A percentile compares a stretch with the other conserved stretches of the same genome.
These are phyloP conservation scores for Centaurea solstitialis DNA, from an alignment of 129 eudicot species.

Conservation along the genomic window DNA sequence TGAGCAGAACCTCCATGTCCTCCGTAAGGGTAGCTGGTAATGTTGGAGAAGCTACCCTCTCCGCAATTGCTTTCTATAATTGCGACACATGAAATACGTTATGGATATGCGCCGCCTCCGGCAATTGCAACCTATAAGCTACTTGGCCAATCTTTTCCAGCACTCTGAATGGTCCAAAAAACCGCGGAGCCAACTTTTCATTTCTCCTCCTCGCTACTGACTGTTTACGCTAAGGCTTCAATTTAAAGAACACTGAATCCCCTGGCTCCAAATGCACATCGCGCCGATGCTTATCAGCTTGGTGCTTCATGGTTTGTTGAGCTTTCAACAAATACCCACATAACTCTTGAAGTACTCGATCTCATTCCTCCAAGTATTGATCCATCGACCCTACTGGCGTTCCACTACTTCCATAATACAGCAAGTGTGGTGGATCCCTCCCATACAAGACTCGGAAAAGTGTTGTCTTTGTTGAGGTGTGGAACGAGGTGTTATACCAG, in stretches of 20 bases:
- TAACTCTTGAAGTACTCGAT: background rate
- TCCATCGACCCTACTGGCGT: background rate
- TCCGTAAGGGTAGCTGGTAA: background rate
- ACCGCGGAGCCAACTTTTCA: background rate
- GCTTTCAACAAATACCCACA: background rate
- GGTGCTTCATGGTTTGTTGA: background rate
- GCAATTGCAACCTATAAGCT: background rate
- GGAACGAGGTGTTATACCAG: no score
- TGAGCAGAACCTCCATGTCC: background rate
- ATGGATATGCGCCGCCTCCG: background rate
- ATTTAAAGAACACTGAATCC: background rate
- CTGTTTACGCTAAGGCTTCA: background rate
- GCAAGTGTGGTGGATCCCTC: no score
- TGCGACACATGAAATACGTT: background rate
- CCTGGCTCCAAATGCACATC: background rate
- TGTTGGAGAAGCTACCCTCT: background rate
- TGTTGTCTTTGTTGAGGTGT: no score
- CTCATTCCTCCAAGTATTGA: no score
- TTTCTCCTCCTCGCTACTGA: background rate
- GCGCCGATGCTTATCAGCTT: background rate
- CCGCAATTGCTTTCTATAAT: background rate
- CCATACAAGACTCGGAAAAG: no score
- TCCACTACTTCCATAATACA: no score
- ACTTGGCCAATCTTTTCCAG: background rate
- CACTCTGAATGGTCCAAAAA: background rate